phyloP scores from a whole-genome alignment of 2,329 filamentous ascomycete genomes.

The Podosphaera aphanis region DNA sequence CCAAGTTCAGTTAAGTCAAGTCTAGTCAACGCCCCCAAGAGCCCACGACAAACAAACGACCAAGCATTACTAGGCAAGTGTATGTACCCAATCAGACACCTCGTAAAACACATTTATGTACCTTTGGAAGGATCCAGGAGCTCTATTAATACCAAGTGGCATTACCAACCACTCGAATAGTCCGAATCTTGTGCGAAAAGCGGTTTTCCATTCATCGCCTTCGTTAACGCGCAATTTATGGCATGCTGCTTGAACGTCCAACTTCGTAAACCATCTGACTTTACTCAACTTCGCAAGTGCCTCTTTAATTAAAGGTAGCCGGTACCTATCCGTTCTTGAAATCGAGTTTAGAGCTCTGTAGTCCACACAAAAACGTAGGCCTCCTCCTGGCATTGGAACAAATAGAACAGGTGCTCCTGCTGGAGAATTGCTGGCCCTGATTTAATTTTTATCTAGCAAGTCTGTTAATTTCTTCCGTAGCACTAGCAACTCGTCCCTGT shows the following conservation, averaged over 20 bases:
- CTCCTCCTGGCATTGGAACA: background rate
- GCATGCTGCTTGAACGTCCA: background rate
- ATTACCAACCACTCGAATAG: constrained; percentile 1
- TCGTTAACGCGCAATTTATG: constrained; percentile 1
- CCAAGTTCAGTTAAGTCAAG: too few relatives aligned
- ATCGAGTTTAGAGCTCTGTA: background rate
- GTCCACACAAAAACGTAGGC: background rate
- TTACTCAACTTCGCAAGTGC: background rate
- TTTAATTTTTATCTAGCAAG: background rate
- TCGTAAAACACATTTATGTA: too few relatives aligned
- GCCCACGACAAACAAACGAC: too few relatives aligned
- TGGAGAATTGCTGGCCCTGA: background rate
- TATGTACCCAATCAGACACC: too few relatives aligned
- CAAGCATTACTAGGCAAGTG: too few relatives aligned
- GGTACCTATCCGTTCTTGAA: constrained; percentile 1
- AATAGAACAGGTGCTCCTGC: background rate
- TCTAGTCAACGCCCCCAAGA: too few relatives aligned
- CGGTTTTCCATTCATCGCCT: background rate
- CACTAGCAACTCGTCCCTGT: too few relatives aligned
- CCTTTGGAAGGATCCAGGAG: too few relatives aligned
- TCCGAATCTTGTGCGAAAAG: background rate
- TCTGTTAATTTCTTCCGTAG: background rate
- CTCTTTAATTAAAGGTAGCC: constrained; percentile 1
- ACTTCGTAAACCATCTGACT: constrained; percentile 1
- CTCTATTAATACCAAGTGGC: constrained; percentile 1